Evolutionary conservation across 208 protist genomes (phyloP), one percentile per base, ranked within the genome.

Genomic region (Crithidia thermophila): DNA sequence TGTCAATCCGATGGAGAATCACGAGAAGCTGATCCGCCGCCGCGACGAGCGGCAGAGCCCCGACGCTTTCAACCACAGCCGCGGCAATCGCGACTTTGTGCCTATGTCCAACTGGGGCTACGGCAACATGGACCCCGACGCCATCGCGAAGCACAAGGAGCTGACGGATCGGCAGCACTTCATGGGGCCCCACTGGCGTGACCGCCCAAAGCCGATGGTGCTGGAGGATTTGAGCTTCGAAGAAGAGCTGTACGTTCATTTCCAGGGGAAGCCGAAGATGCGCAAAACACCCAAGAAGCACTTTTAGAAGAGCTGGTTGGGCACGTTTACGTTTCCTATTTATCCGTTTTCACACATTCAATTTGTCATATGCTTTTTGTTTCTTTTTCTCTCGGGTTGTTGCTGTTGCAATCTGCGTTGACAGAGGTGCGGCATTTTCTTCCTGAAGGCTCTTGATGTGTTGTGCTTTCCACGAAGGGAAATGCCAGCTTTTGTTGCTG

Each of bases 31-130:
- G 3, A 88, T 88, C 27, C 73, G 60, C 16, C 65, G 72, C 9
- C 83, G 85, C 25, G 75, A 86, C 2, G 88, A 92, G 53, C 79
- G 81, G 36, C 75, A 90, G 63, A 90, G 72, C 47, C 88, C 86
- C 5, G 88, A 94, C 59, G 88, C 88, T 4, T 92, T 90, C 72
- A 85, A 87, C 25, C 87, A 94, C 61, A 82, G 88, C 18, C 64
- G 82, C 0, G 72, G 72, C 7, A 90, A 90, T 39, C 84, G 91
- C 10, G 88, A 93, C 57, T 96, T 96, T 84, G 91, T 96, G n/a
- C 91, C 91, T 27, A 92, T 96, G 88, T 90, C 86, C 7, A 96
- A 96, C 67, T 96, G 91, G 88, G 87, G 91, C 9, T 85, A 83
- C 50, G 81, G 79, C 10, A 96, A 96, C 59, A 94, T 96, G 82